phyloP scores from a whole-genome alignment of 805 yeast species.

The Yarrowia sp. region DNA sequence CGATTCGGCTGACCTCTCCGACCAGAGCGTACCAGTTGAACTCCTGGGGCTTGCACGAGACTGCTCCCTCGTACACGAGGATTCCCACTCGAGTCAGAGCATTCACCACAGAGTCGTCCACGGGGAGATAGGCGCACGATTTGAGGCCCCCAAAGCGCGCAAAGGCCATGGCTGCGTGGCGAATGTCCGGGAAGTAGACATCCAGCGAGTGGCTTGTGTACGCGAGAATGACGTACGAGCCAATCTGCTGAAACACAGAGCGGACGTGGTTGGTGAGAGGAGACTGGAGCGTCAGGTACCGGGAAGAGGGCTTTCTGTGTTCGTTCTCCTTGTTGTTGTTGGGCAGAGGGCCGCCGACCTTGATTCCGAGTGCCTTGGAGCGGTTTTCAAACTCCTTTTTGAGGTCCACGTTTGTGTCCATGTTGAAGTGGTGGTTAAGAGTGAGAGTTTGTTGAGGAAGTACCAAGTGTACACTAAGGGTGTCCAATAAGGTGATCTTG shows the following conservation, averaged over 20 bases:
- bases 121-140: background rate
- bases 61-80: background rate
- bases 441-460: background rate
- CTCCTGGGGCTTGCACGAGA: constrained; percentile 12
- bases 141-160: background rate
- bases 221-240: constrained; percentile 11
- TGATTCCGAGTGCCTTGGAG: constrained; percentile 40
- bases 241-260: background rate
- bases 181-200: constrained; percentile 17
- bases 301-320: background rate
- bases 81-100: background rate
- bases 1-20: background rate
- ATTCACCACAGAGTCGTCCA: background rate
- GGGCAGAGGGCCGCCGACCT: background rate
- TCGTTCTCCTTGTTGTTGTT: constrained; percentile 14
- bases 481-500: background rate
- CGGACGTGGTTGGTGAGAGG: constrained; percentile 4
- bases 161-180: constrained; percentile 6
- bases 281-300: background rate
- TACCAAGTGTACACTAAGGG: background rate
- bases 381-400: constrained; percentile 62
- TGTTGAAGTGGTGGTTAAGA: background rate
- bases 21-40: constrained; percentile 20
- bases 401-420: constrained; percentile 17
- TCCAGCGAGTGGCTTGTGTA: background rate